A percentile compares a stretch with the other conserved stretches of the same genome.
Evolutionary conservation across 495 filamentous ascomycete species (phyloP).

Genomic region (Baudoinia panamericana): DNA sequence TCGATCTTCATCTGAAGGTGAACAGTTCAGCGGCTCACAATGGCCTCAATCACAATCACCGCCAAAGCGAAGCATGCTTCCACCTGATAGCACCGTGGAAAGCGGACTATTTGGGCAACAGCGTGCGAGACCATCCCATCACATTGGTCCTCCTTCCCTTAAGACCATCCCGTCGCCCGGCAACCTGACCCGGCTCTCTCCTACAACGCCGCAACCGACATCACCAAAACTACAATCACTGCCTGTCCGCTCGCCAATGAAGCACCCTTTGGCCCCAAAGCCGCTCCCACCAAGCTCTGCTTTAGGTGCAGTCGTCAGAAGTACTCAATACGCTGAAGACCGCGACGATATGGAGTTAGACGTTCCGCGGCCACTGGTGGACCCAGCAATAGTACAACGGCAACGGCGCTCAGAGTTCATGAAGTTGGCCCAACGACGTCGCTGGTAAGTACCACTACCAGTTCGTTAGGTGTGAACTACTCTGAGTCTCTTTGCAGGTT

Average conservation of each 20-base stretch:
- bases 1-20: slow-evolving; percentile 1
- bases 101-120: background rate
- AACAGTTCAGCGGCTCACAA: slow-evolving; percentile 1
- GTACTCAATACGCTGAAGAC: slow-evolving; percentile 1
- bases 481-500: background rate
- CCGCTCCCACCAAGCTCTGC: background rate
- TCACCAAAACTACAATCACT: background rate
- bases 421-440: background rate
- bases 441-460: slow-evolving; percentile 3
- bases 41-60: slow-evolving; percentile 1
- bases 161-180: background rate
- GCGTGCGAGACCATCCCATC: background rate
- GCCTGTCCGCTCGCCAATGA: background rate
- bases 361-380: slow-evolving; percentile 8
- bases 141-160: no score
- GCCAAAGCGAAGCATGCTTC: background rate
- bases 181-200: background rate
- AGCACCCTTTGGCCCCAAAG: background rate
- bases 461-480: background rate
- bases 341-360: slow-evolving; percentile 11
- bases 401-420: slow-evolving; percentile 6
- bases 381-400: slow-evolving; percentile 6
- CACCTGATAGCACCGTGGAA: slow-evolving; percentile 11
- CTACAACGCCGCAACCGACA: background rate
- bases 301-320: background rate